A percentile compares a stretch with the other conserved stretches of the same genome.
These are phyloP conservation scores for Verticillium dahliae DNA, from an alignment of 2,329 filamentous ascomycete species.

Conservation along the genomic window DNA sequence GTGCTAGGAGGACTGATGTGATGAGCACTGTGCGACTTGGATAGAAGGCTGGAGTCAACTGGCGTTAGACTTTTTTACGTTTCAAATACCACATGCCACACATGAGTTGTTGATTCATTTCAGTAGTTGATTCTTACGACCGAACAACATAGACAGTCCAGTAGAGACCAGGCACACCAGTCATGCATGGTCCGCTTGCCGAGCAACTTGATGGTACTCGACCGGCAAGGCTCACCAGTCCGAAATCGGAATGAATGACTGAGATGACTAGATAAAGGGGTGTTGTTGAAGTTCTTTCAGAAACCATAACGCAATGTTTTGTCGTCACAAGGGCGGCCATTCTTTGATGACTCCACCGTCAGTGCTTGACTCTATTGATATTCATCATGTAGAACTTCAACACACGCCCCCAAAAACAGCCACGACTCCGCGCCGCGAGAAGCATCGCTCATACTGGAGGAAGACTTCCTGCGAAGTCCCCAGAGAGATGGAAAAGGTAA, in stretches of 20 bases:
- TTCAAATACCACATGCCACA: neutral
- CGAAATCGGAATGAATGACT: neutral
- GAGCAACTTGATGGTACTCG: too few relatives aligned
- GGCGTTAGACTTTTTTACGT: too few relatives aligned
- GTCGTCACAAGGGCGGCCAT: slow-evolving; percentile 15
- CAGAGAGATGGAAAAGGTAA: slow-evolving; percentile 18
- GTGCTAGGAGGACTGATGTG: slow-evolving; percentile 80
- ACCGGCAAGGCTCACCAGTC: too few relatives aligned
- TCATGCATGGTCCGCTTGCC: too few relatives aligned
- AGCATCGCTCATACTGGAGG: slow-evolving; percentile 14
- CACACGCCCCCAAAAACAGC: neutral
- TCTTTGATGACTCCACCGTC: slow-evolving; percentile 41
- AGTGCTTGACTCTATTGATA: slow-evolving; percentile 99
- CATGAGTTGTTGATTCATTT: neutral
- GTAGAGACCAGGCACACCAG: too few relatives aligned
- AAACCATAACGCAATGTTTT: slow-evolving; percentile 39
- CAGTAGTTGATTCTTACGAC: too few relatives aligned
- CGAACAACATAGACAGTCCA: too few relatives aligned
- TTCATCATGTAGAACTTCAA: slow-evolving; percentile 63
- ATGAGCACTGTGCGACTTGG: neutral
- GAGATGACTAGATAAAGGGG: slow-evolving; percentile 5
- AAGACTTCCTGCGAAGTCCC: slow-evolving; percentile 34
- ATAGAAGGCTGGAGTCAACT: too few relatives aligned
- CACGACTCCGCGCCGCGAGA: slow-evolving; percentile 5
- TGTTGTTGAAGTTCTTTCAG: slow-evolving; percentile 29